Percentiles rank a stretch among this genome's conserved stretches.
These are phyloP conservation scores for Euphorbia tirucalli DNA, from an alignment of 345 rosid genomes.

Conservation along the genomic window DNA sequence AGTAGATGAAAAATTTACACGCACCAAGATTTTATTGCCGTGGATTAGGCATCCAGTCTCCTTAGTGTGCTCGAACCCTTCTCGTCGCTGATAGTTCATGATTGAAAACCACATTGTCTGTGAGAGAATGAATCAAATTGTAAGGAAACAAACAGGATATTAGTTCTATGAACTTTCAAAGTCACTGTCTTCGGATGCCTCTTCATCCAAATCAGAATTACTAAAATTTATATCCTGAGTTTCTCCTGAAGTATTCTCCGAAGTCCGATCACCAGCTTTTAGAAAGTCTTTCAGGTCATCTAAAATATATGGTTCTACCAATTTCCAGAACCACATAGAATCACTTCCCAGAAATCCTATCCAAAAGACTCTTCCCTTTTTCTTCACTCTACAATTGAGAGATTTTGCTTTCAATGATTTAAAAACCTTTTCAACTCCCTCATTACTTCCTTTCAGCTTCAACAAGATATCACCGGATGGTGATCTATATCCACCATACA, in stretches of 20 bases:
- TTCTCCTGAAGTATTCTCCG: slow-evolving; percentile 20
- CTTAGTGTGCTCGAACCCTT: neutral
- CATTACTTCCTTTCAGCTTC: slow-evolving; percentile 61
- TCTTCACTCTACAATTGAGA: slow-evolving; percentile 68
- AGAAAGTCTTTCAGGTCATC: slow-evolving; percentile 47
- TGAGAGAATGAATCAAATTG: neutral
- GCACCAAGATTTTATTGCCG: neutral
- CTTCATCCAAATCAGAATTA: slow-evolving; percentile 37
- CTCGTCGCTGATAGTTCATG: neutral
- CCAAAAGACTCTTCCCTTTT: slow-evolving; percentile 72
- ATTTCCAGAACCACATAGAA: slow-evolving; percentile 61
- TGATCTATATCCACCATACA: slow-evolving; percentile 69
- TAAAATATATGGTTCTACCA: slow-evolving; percentile 60
- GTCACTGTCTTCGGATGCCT: slow-evolving; percentile 24
- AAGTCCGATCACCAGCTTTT: slow-evolving; percentile 18
- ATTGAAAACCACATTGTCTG: neutral
- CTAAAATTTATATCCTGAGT: slow-evolving; percentile 31
- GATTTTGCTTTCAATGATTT: slow-evolving; percentile 57
- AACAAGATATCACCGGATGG: slow-evolving; percentile 57
- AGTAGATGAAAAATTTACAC: neutral
- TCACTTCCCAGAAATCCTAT: slow-evolving; percentile 67
- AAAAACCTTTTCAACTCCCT: slow-evolving; percentile 55
- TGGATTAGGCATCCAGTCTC: neutral
- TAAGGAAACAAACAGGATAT: neutral
- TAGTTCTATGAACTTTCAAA: slow-evolving; percentile 11